A percentile compares a stretch with the other conserved stretches of the same genome.
Conservation (phyloP, 495 filamentous ascomycete genomes). For the Trichocladium uniseriatum region DNA sequence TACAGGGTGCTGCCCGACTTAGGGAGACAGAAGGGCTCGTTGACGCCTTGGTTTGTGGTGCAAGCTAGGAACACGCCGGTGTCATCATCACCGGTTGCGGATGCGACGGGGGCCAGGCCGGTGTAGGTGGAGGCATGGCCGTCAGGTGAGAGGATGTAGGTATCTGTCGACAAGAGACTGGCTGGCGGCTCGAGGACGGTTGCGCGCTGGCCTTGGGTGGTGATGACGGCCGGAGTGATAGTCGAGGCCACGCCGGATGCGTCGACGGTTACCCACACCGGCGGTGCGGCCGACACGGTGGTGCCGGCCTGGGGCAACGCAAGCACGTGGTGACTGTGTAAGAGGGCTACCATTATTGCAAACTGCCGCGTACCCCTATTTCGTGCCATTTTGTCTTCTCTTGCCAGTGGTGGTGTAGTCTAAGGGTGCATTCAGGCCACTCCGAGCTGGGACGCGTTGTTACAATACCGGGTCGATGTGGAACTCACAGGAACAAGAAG, state of each 20-base stretch:
- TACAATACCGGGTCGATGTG: no score
- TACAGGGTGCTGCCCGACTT: slow-evolving; percentile 15
- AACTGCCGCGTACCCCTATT: not conserved
- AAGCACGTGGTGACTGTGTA: not conserved
- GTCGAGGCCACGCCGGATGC: slow-evolving; percentile 15
- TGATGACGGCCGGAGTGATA: slow-evolving; percentile 18
- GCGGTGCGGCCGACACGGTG: slow-evolving; percentile 2
- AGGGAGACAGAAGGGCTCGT: slow-evolving; percentile 25
- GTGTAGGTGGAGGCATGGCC: slow-evolving; percentile 16
- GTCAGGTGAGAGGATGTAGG: slow-evolving; percentile 19
- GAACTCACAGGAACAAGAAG: no score
- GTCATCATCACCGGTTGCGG: slow-evolving; percentile 12
- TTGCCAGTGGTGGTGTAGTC: no score
- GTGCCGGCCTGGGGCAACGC: slow-evolving; percentile 12
- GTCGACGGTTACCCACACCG: slow-evolving; percentile 25
- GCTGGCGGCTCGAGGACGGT: slow-evolving; percentile 19
- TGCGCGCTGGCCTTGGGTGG: slow-evolving; percentile 13
- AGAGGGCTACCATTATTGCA: not conserved
- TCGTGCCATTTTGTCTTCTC: no score
- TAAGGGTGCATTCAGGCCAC: no score
- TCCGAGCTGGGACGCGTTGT: no score
- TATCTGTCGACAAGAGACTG: slow-evolving; percentile 15
- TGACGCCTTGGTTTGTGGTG: slow-evolving; percentile 8
- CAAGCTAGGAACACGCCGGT: slow-evolving; percentile 24
- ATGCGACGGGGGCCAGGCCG: slow-evolving; percentile 22